Evolutionary conservation across 1,284 basidiomycete species (phyloP).

Genomic region (Neonothopanus nambi): DNA sequence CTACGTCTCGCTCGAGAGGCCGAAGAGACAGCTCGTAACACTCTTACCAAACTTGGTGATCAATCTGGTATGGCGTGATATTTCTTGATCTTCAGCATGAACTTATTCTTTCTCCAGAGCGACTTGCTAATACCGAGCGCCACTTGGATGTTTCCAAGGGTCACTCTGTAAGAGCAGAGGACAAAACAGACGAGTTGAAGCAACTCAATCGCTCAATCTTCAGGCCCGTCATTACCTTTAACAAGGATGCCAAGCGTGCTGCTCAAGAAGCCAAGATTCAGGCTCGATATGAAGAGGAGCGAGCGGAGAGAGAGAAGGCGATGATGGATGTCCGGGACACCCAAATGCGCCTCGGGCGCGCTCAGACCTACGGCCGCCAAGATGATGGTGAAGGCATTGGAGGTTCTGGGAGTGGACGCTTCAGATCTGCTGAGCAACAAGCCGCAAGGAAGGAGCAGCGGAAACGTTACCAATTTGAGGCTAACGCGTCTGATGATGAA

Average conservation of each 20-base stretch:
- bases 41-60: constrained; percentile 83
- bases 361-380: constrained; percentile 58
- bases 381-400: constrained; percentile 23
- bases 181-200: constrained; percentile 93
- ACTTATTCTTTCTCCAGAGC: constrained; percentile 50
- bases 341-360: constrained; percentile 83
- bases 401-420: constrained; percentile 35
- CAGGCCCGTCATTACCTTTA: constrained; percentile 88
- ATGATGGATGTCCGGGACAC: constrained; percentile 86
- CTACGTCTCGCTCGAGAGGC: constrained; percentile 92
- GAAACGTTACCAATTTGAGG: constrained; percentile 93
- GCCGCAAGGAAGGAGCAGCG: constrained; percentile 33
- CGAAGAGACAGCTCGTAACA: constrained; percentile 92
- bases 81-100: constrained; percentile 1
- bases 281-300: constrained; percentile 88
- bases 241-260: constrained; percentile 91
- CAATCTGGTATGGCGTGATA: constrained; percentile 77
- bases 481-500: constrained; percentile 91
- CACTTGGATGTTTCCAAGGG: constrained; percentile 94
- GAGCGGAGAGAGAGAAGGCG: constrained; percentile 80
- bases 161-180: constrained; percentile 86
- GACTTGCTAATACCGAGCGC: constrained; percentile 93
- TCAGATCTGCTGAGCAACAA: constrained; percentile 46
- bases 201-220: constrained; percentile 97
- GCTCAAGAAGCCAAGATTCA: constrained; percentile 90